Evolutionary conservation across 352 stramenopile genomes (phyloP).

Genomic region (Globisporangium cederbergense): DNA sequence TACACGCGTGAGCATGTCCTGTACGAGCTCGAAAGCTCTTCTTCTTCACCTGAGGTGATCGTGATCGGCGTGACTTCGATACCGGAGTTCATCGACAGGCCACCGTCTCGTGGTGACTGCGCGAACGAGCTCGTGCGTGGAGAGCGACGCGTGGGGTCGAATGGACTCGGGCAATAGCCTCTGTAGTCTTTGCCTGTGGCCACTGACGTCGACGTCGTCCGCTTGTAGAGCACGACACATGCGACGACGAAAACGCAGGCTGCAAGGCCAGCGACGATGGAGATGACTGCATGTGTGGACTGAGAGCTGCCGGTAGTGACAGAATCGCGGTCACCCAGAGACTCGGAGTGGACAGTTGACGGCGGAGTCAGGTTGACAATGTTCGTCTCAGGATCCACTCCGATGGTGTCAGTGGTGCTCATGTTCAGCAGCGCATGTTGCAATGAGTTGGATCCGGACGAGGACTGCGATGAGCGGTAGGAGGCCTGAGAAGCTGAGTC

Average conservation of each 20-base stretch:
- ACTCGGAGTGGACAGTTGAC: neutral
- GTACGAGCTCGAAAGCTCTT: constrained; percentile 13
- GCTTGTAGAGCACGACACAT: constrained; percentile 1
- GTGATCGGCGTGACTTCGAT: neutral
- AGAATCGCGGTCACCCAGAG: neutral
- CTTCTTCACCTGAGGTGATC: neutral
- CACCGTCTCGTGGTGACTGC: neutral
- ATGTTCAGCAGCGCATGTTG: neutral
- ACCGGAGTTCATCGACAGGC: neutral
- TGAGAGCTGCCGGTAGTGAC: neutral
- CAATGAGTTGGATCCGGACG: neutral
- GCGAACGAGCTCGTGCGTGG: neutral
- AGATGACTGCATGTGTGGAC: neutral
- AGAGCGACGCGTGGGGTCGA: neutral
- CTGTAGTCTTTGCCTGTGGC: neutral
- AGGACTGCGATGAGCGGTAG: neutral
- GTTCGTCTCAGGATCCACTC: neutral
- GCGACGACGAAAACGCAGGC: neutral
- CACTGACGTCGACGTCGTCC: neutral
- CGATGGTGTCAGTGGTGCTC: neutral
- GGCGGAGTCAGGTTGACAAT: neutral
- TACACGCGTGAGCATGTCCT: constrained; percentile 8
- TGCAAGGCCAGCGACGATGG: neutral
- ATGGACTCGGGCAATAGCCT: constrained; percentile 6
- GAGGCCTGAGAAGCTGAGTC: neutral